Conservation (phyloP, 495 filamentous ascomycete genomes). For the Aspergillus cavernicola region DNA sequence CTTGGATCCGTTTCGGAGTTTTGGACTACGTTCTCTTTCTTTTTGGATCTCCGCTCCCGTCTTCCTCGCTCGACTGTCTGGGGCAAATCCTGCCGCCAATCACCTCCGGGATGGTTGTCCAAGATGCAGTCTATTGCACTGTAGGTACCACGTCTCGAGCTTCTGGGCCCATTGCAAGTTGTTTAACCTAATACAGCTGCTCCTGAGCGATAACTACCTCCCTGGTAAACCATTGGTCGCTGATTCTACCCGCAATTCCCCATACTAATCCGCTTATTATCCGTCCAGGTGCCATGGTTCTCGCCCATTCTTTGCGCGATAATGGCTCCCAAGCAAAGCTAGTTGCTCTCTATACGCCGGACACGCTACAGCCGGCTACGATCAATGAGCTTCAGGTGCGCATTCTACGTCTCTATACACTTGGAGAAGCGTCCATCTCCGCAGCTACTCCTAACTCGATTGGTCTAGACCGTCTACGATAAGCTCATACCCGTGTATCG, state of each 20-base stretch:
- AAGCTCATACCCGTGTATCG: conserved; percentile 80
- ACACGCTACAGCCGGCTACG: conserved; percentile 65
- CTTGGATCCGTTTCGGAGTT: not conserved
- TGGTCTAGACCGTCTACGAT: conserved; percentile 72
- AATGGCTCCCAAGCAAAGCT: conserved; percentile 82
- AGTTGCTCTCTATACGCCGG: conserved; percentile 75
- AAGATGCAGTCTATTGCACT: conserved; percentile 55
- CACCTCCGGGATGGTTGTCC: conserved; percentile 29
- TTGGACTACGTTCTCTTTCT: not conserved
- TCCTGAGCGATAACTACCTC: conserved; percentile 85
- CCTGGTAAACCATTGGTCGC: conserved; percentile 58
- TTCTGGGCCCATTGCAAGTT: conserved; percentile 3
- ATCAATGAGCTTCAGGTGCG: conserved; percentile 73
- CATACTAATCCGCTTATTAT: not conserved
- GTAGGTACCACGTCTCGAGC: conserved; percentile 29
- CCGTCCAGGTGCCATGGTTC: conserved; percentile 76
- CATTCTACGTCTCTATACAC: not conserved
- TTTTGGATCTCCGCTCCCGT: not conserved
- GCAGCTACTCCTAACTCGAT: conserved; percentile 10
- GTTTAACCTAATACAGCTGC: conserved; percentile 57
- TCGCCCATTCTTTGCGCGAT: conserved; percentile 94
- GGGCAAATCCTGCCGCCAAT: conserved; percentile 4
- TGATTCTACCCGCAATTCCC: not conserved
- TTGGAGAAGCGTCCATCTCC: not conserved
- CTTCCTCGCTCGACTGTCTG: not conserved